Percentiles rank a stretch among this genome's conserved stretches.
phyloP scores from a whole-genome alignment of 352 stramenopile genomes.

The Phytopythium ostracodes region DNA sequence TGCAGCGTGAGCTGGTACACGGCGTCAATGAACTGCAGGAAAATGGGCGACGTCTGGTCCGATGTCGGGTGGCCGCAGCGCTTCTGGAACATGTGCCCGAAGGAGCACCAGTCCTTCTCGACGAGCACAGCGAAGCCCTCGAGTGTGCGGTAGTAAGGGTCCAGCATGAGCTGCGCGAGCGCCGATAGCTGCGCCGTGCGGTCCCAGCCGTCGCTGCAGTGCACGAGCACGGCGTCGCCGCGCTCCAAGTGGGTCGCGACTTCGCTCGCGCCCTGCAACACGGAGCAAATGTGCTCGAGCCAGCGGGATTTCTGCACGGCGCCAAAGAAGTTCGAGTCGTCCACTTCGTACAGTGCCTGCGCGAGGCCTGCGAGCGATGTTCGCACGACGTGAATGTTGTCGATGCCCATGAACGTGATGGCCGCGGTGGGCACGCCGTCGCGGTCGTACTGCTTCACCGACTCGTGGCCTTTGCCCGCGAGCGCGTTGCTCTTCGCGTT shows the following conservation, averaged over 20 bases:
- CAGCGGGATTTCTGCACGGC: conserved; percentile 81
- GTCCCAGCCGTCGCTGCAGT: conserved; percentile 89
- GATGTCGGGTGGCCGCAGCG: conserved; percentile 72
- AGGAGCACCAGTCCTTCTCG: conserved; percentile 87
- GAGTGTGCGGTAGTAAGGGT: conserved; percentile 85
- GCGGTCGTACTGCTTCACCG: conserved; percentile 81
- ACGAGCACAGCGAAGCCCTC: conserved; percentile 77
- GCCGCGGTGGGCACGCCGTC: conserved; percentile 61
- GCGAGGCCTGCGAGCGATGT: conserved; percentile 63
- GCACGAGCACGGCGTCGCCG: conserved; percentile 74
- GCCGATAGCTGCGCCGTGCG: conserved; percentile 75
- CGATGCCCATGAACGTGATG: conserved; percentile 87
- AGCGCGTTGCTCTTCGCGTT: conserved; percentile 90
- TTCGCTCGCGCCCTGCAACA: conserved; percentile 68
- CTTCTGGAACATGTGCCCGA: conserved; percentile 87
- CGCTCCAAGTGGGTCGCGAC: conserved; percentile 74
- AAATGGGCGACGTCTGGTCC: conserved; percentile 97
- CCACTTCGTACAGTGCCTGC: conserved; percentile 77
- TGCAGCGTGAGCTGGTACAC: conserved; percentile 97
- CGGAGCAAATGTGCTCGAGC: conserved; percentile 79
- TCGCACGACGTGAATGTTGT: conserved; percentile 86
- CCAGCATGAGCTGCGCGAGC: conserved; percentile 85
- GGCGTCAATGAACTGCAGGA: conserved; percentile 98
- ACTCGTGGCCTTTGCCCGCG: conserved; percentile 89
- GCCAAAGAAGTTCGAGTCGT: conserved; percentile 85